Evolutionary conservation across 257 asterid species (phyloP).

Genomic region (Thymus quinquecostatus): DNA sequence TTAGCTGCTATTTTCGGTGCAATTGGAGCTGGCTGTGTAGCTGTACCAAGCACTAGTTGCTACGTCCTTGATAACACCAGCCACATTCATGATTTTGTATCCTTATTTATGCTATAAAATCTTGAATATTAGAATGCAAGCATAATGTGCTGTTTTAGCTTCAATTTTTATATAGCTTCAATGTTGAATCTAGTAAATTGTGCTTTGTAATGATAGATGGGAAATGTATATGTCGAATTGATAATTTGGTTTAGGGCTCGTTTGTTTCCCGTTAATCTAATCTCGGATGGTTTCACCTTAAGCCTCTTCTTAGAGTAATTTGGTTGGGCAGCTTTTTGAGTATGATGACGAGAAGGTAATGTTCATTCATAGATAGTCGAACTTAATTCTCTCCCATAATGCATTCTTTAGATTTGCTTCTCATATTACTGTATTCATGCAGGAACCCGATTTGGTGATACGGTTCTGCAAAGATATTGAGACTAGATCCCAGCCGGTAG

Average conservation of each 20-base stretch:
- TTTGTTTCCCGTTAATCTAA: constrained; percentile 11
- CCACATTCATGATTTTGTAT: constrained; percentile 85
- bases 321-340: constrained; percentile 77
- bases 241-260: neutral
- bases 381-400: constrained; percentile 11
- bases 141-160: constrained; percentile 4
- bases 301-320: constrained; percentile 59
- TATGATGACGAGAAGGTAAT: constrained; percentile 81
- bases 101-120: constrained; percentile 42
- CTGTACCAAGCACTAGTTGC: constrained; percentile 74
- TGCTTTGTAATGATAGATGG: no score
- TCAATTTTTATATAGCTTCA: neutral
- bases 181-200: neutral
- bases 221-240: neutral
- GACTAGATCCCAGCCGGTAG: constrained; percentile 74
- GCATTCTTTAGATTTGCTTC: constrained; percentile 15
- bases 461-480: constrained; percentile 95
- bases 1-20: constrained; percentile 60
- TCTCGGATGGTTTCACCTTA: constrained; percentile 47
- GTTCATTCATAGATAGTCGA: constrained; percentile 5
- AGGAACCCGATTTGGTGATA: constrained; percentile 78
- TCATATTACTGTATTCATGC: constrained; percentile 35
- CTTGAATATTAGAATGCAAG: constrained; percentile 5
- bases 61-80: constrained; percentile 81
- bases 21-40: constrained; percentile 66